These are phyloP conservation scores for Aspergillus fischeri DNA, from an alignment of 2,329 filamentous ascomycete genomes.

Conservation along the genomic window DNA sequence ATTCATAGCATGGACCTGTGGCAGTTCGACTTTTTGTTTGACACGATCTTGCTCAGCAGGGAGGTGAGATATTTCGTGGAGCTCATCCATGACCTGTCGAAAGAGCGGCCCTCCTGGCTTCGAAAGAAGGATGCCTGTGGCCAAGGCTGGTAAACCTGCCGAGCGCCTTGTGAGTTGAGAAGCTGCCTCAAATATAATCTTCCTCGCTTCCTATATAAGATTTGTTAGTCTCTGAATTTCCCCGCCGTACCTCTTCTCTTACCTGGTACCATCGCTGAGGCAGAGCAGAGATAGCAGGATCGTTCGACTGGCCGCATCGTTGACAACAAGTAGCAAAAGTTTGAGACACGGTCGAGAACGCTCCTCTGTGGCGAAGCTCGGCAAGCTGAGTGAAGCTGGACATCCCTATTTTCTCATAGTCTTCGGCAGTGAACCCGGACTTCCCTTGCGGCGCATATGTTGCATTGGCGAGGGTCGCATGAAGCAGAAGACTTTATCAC, in stretches of 20 bases:
- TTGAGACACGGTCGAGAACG: slow-evolving; percentile 86
- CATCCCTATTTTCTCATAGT: slow-evolving; percentile 65
- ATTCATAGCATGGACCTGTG: slow-evolving; percentile 93
- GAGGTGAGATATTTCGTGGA: slow-evolving; percentile 36
- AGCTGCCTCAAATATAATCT: slow-evolving; percentile 68
- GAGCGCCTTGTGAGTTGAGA: slow-evolving; percentile 82
- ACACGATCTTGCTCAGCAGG: slow-evolving; percentile 26
- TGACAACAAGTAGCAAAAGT: slow-evolving; percentile 82
- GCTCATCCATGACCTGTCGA: slow-evolving; percentile 38
- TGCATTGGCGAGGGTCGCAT: slow-evolving; percentile 55
- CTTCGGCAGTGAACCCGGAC: slow-evolving; percentile 47
- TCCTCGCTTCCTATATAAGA: slow-evolving; percentile 47
- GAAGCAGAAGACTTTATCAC: slow-evolving; percentile 63
- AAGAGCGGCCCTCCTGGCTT: slow-evolving; percentile 52
- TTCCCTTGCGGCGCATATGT: slow-evolving; percentile 44
- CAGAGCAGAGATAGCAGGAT: slow-evolving; percentile 43
- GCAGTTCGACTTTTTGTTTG: slow-evolving; percentile 55
- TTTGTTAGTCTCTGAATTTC: slow-evolving; percentile 13
- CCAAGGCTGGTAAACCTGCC: slow-evolving; percentile 82
- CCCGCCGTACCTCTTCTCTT: slow-evolving; percentile 18
- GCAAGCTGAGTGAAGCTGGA: slow-evolving; percentile 79
- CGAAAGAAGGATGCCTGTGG: slow-evolving; percentile 69
- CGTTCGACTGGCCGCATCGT: slow-evolving; percentile 52
- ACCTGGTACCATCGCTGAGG: slow-evolving; percentile 70
- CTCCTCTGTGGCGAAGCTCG: slow-evolving; percentile 80